Percentiles rank a stretch among this genome's conserved stretches.
Conservation (phyloP, 2,329 filamentous ascomycete species). For the Elsinoe perseae region DNA sequence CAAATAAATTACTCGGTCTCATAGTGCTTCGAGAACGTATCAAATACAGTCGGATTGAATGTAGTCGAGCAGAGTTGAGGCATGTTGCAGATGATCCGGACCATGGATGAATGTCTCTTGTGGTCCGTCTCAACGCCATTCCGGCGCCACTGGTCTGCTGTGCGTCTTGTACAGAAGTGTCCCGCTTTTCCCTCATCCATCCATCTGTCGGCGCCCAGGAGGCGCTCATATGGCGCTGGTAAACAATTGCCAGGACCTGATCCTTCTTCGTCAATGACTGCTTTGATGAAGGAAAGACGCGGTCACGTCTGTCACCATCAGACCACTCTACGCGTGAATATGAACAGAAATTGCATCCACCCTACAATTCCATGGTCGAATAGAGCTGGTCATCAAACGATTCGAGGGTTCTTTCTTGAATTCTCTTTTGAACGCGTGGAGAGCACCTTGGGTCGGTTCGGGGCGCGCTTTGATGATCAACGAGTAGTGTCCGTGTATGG, state of each 20-base stretch:
- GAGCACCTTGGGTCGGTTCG: constrained; percentile 4
- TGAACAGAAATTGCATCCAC: not conserved
- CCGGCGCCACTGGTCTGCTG: constrained; percentile 1
- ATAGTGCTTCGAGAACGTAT: constrained; percentile 14
- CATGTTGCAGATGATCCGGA: constrained; percentile 6
- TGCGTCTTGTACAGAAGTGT: not conserved
- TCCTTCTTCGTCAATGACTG: not conserved
- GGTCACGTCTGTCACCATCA: not conserved
- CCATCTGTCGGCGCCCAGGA: not conserved
- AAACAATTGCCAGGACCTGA: constrained; percentile 5
- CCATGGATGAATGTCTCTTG: not conserved
- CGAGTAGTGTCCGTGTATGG: too few relatives aligned
- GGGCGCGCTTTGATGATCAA: constrained; percentile 2
- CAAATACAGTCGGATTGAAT: constrained; percentile 8
- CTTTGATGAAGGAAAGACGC: not conserved
- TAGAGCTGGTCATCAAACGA: constrained; percentile 9
- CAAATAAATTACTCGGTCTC: constrained; percentile 6
- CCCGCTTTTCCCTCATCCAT: not conserved
- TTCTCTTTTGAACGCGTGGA: constrained; percentile 8
- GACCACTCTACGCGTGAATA: constrained; percentile 9
- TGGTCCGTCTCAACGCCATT: constrained; percentile 14
- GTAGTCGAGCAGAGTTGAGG: not conserved
- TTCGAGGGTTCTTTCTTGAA: constrained; percentile 1
- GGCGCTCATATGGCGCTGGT: not conserved
- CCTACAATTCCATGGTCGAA: not conserved